Conservation (phyloP, 2,329 filamentous ascomycete genomes). For the Xylaria sp. region DNA sequence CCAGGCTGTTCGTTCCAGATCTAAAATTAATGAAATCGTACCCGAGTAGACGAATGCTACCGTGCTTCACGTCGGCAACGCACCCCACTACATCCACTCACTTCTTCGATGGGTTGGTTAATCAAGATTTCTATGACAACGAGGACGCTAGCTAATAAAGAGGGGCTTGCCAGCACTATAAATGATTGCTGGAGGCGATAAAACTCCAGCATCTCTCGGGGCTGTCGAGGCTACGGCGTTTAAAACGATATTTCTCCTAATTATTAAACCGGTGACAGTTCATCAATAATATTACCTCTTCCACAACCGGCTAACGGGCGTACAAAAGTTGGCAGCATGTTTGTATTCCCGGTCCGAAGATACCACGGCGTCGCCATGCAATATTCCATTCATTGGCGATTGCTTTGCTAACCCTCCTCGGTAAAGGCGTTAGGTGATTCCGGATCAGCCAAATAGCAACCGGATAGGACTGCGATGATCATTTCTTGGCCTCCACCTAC, state of each 20-base stretch:
- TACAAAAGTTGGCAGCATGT: background rate
- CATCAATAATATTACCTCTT: conserved; percentile 5
- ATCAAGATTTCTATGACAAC: conserved; percentile 1
- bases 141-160: background rate
- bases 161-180: background rate
- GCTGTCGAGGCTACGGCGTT: background rate
- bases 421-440: conserved; percentile 25
- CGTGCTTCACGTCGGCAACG: conserved; percentile 4
- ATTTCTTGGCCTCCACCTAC: conserved; percentile 23
- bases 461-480: conserved; percentile 26
- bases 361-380: background rate
- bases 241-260: background rate
- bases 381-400: background rate
- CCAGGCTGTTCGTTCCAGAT: background rate
- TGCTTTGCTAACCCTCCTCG: conserved; percentile 10
- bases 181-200: conserved; percentile 7
- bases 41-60: conserved; percentile 1
- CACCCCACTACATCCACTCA: background rate
- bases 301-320: background rate
- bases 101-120: background rate
- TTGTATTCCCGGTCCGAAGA: conserved; percentile 4
- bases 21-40: background rate
- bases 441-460: conserved; percentile 25
- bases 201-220: background rate
- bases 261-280: background rate